These are phyloP conservation scores for Miamiensis avidus DNA, from an alignment of 169 alveolate species.

Conservation along the genomic window DNA sequence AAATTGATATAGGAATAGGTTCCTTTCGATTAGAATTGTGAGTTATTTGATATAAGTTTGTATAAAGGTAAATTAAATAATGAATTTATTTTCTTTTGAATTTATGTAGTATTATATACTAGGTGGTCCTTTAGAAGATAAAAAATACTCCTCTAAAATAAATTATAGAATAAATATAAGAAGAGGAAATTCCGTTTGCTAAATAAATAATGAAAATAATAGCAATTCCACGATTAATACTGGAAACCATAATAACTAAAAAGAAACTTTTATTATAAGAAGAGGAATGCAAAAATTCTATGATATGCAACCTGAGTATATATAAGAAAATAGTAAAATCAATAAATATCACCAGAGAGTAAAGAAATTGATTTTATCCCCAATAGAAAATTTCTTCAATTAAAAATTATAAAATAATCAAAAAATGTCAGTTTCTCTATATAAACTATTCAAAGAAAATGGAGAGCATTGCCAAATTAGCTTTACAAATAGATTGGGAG, in stretches of 20 bases:
- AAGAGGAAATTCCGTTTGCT: constrained; percentile 52
- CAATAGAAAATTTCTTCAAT: not conserved
- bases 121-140: constrained; percentile 50
- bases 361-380: not conserved
- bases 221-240: no score
- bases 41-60: constrained; percentile 30
- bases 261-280: constrained; percentile 36
- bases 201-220: no score
- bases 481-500: constrained; percentile 42
- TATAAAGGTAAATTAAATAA: not conserved
- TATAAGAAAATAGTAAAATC: constrained; percentile 12
- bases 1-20: constrained; percentile 35
- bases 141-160: constrained; percentile 31
- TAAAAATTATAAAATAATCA: constrained; percentile 41
- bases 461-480: constrained; percentile 74
- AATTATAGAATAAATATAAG: constrained; percentile 35
- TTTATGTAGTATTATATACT: no score
- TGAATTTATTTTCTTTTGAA: no score
- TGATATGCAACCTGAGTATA: constrained; percentile 37
- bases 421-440: constrained; percentile 4
- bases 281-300: constrained; percentile 57
- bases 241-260: no score
- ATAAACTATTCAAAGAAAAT: constrained; percentile 71
- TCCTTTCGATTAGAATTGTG: constrained; percentile 13
- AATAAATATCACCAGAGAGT: not conserved